Percentiles rank a stretch among this genome's conserved stretches.
These are phyloP conservation scores for Jamesozyma lodderae DNA, from an alignment of 805 yeast species.

Conservation along the genomic window DNA sequence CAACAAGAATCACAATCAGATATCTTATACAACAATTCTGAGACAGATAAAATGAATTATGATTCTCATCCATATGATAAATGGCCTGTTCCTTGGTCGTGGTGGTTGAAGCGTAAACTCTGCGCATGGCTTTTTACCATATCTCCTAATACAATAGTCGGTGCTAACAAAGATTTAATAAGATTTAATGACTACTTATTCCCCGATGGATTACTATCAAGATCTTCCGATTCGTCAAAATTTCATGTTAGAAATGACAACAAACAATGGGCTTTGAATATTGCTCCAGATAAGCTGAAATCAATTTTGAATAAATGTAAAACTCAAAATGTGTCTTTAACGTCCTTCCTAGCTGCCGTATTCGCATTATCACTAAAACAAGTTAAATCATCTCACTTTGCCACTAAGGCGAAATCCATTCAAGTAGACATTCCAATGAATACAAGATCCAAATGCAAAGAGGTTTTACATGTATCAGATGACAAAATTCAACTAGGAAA, in stretches of 20 bases:
- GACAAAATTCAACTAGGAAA: constrained; percentile 16
- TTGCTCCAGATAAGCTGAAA: constrained; percentile 8
- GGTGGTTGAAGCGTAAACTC: constrained; percentile 9
- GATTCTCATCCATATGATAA: constrained; percentile 14
- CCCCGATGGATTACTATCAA: constrained; percentile 3
- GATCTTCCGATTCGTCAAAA: neutral
- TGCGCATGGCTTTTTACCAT: constrained; percentile 7
- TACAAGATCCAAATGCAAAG: constrained; percentile 14
- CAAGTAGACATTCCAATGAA: constrained; percentile 20
- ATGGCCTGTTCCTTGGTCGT: constrained; percentile 18
- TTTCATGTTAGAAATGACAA: constrained; percentile 18
- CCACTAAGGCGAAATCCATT: neutral
- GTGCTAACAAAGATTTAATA: constrained; percentile 7
- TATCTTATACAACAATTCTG: neutral
- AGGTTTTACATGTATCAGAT: constrained; percentile 3
- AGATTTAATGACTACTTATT: constrained; percentile 13
- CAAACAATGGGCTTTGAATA: constrained; percentile 10
- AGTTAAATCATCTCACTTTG: neutral
- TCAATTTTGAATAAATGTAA: constrained; percentile 15
- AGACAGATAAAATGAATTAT: neutral
- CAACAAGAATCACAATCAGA: neutral
- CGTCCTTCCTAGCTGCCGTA: constrained; percentile 16
- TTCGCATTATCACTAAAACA: constrained; percentile 5
- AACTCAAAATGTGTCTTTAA: constrained; percentile 16
- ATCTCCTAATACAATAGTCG: constrained; percentile 10